Conservation (phyloP, 2,329 filamentous ascomycete genomes). For the Cladorrhinum sp. region DNA sequence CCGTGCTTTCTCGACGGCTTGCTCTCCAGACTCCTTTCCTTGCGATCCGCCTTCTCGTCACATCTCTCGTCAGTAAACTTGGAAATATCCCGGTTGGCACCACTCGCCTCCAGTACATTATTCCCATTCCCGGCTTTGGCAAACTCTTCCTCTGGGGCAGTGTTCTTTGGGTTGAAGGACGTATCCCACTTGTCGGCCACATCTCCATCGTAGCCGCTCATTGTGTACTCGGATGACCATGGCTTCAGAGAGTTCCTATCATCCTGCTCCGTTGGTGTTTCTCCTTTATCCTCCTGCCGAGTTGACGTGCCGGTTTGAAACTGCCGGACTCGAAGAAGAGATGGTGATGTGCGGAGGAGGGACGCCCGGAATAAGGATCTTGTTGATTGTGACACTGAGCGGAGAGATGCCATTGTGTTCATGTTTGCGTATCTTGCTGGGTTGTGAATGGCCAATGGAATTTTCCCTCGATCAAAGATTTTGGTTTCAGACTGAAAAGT, state of each 20-base stretch:
- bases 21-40: constrained; percentile 24
- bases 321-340: background rate
- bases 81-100: constrained; percentile 45
- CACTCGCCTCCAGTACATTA: constrained; percentile 40
- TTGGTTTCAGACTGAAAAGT: background rate
- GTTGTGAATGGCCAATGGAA: background rate
- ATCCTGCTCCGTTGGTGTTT: constrained; percentile 40
- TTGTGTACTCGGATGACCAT: constrained; percentile 62
- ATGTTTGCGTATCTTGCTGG: background rate
- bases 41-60: constrained; percentile 33
- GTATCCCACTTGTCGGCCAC: constrained; percentile 53
- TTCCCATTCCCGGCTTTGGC: constrained; percentile 37
- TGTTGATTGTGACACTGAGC: background rate
- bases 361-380: background rate
- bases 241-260: constrained; percentile 64
- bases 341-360: background rate
- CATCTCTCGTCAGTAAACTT: constrained; percentile 36
- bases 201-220: constrained; percentile 63
- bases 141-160: constrained; percentile 56
- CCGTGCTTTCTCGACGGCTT: constrained; percentile 28
- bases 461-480: background rate
- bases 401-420: background rate
- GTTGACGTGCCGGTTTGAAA: constrained; percentile 2
- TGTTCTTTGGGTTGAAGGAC: constrained; percentile 68
- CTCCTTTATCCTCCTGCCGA: constrained; percentile 34